phyloP scores from a whole-genome alignment of 805 yeast genomes.

The Barnettozyma sp. region DNA sequence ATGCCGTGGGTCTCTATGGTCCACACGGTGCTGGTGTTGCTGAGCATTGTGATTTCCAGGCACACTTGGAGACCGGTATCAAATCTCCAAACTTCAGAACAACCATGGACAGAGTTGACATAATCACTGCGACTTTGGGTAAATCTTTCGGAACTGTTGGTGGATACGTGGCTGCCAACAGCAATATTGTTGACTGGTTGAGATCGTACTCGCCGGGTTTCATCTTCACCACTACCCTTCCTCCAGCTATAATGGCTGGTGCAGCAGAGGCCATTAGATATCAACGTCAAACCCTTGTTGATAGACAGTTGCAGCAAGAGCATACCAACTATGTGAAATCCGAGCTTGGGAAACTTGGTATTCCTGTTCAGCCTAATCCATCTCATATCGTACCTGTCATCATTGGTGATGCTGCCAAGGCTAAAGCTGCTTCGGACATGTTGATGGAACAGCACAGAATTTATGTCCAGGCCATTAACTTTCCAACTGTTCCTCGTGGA shows the following conservation, averaged over 20 bases:
- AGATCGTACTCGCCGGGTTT: slow-evolving; percentile 97
- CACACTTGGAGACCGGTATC: slow-evolving; percentile 64
- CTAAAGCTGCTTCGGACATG: slow-evolving; percentile 85
- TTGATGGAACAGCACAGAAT: slow-evolving; percentile 77
- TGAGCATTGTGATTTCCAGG: slow-evolving; percentile 87
- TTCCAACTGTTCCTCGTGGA: slow-evolving; percentile 96
- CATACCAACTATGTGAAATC: slow-evolving; percentile 82
- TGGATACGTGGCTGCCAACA: slow-evolving; percentile 91
- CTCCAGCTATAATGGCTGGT: slow-evolving; percentile 98
- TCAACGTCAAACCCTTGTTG: slow-evolving; percentile 69
- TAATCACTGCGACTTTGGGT: slow-evolving; percentile 96
- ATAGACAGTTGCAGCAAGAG: slow-evolving; percentile 77
- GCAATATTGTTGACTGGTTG: slow-evolving; percentile 84
- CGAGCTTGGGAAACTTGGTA: slow-evolving; percentile 59
- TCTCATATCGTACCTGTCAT: slow-evolving; percentile 95
- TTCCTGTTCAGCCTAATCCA: slow-evolving; percentile 96
- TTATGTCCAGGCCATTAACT: slow-evolving; percentile 97
- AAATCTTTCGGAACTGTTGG: slow-evolving; percentile 97
- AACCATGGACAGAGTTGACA: slow-evolving; percentile 84
- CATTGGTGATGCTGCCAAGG: slow-evolving; percentile 90
- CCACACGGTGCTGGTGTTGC: slow-evolving; percentile 99
- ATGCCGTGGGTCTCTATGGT: slow-evolving; percentile 98
- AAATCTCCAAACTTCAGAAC: slow-evolving; percentile 47
- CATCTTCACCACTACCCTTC: slow-evolving; percentile 92
- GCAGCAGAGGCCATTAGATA: slow-evolving; percentile 80